phyloP scores from a whole-genome alignment of 805 yeast genomes.

The Candida adriatica region DNA sequence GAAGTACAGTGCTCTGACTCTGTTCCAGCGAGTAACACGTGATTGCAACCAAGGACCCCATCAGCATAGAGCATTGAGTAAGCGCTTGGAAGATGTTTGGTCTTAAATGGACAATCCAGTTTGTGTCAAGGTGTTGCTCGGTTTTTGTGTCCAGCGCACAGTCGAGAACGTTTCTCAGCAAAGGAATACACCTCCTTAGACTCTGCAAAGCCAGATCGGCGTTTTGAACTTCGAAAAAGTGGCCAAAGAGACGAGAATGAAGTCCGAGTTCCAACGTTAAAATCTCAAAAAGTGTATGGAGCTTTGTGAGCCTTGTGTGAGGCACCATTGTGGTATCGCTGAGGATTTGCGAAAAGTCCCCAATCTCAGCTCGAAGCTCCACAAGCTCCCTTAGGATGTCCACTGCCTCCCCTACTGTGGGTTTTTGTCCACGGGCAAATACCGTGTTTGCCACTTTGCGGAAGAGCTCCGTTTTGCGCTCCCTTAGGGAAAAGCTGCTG shows the following conservation, averaged over 20 bases:
- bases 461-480: constrained; percentile 25
- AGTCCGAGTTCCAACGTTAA: constrained; percentile 29
- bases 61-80: too few relatives aligned
- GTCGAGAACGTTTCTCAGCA: constrained; percentile 28
- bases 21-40: too few relatives aligned
- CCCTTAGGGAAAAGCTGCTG: constrained; percentile 25
- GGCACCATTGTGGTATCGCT: constrained; percentile 8
- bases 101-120: too few relatives aligned
- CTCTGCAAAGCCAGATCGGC: constrained; percentile 28
- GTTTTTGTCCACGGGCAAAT: constrained; percentile 27
- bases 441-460: constrained; percentile 27
- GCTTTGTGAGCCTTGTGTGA: constrained; percentile 19
- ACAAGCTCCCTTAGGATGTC: constrained; percentile 30
- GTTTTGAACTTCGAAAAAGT: constrained; percentile 30
- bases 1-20: too few relatives aligned
- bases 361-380: constrained; percentile 21
- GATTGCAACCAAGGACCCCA: too few relatives aligned
- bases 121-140: too few relatives aligned
- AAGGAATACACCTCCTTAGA: constrained; percentile 25
- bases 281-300: constrained; percentile 21
- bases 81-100: too few relatives aligned
- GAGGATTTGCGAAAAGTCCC: constrained; percentile 16
- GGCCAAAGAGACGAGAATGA: constrained; percentile 30
- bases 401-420: constrained; percentile 30
- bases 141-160: constrained; percentile 26